Evolutionary conservation across 805 yeast genomes (phyloP).

Genomic region (Wickerhamomyces chaumierensis): DNA sequence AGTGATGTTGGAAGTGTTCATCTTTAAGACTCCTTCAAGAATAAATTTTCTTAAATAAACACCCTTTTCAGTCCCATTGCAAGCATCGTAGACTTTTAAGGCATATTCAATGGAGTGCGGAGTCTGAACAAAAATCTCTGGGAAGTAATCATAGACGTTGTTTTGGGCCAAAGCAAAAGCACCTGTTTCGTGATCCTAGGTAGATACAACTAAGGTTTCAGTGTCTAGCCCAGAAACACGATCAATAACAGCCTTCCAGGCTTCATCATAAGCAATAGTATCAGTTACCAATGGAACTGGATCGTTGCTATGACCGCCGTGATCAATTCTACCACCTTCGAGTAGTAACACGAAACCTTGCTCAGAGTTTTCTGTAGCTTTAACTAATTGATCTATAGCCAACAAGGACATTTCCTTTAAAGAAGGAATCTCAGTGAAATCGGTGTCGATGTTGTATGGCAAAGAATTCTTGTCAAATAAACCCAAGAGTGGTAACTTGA

Average conservation of each 20-base stretch:
- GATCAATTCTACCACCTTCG: constrained; percentile 91
- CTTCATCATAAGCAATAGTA: constrained; percentile 72
- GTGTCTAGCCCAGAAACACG: constrained; percentile 55
- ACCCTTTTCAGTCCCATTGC: constrained; percentile 24
- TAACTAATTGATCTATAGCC: constrained; percentile 57
- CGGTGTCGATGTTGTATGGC: constrained; percentile 75
- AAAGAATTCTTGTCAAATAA: constrained; percentile 62
- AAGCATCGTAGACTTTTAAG: constrained; percentile 29
- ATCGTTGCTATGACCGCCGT: constrained; percentile 88
- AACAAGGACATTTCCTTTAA: constrained; percentile 65
- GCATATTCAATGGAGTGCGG: constrained; percentile 69
- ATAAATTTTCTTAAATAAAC: constrained; percentile 40
- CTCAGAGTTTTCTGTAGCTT: constrained; percentile 60
- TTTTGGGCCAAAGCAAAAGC: constrained; percentile 72
- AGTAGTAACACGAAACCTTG: constrained; percentile 76
- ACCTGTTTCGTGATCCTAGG: constrained; percentile 93
- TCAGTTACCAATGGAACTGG: constrained; percentile 91
- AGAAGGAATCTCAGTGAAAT: constrained; percentile 50
- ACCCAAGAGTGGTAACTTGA: constrained; percentile 63
- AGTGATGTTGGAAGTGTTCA: constrained; percentile 16
- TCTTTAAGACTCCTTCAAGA: constrained; percentile 25
- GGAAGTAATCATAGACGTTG: constrained; percentile 83
- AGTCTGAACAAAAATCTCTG: constrained; percentile 54
- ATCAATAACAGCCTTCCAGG: constrained; percentile 62
- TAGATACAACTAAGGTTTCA: constrained; percentile 72